These are phyloP conservation scores for Umbelopsis sp. DNA, from an alignment of 192 early-diverging fungal genomes.

Conservation along the genomic window DNA sequence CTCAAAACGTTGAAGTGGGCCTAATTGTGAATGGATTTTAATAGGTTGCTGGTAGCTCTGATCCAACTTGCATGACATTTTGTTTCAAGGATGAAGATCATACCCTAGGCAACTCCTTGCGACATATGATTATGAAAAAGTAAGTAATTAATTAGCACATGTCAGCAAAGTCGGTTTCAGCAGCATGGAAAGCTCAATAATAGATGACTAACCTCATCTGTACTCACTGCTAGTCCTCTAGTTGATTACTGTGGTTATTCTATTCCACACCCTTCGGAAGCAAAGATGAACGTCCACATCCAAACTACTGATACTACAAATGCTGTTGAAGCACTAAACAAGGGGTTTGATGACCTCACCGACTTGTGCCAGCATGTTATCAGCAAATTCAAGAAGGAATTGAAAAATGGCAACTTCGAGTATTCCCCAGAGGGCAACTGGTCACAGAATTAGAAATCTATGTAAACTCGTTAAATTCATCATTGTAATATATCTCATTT, in stretches of 20 bases:
- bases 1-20: not conserved
- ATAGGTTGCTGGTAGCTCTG: constrained; percentile 54
- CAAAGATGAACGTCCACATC: constrained; percentile 88
- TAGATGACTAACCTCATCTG: not conserved
- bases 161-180: not conserved
- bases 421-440: constrained; percentile 41
- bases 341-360: constrained; percentile 85
- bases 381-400: constrained; percentile 60
- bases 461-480: not conserved
- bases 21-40: not conserved
- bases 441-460: not conserved
- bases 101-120: constrained; percentile 92
- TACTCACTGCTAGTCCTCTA: constrained; percentile 63
- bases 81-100: constrained; percentile 93
- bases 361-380: constrained; percentile 71
- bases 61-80: constrained; percentile 85
- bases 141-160: constrained; percentile 37
- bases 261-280: constrained; percentile 95
- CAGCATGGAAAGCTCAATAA: too few relatives aligned
- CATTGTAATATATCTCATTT: constrained; percentile 16
- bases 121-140: constrained; percentile 96
- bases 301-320: constrained; percentile 87
- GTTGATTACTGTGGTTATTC: constrained; percentile 96
- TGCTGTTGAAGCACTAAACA: constrained; percentile 81
- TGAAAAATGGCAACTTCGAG: constrained; percentile 60